Evolutionary conservation across 768 basidiomycete species (phyloP).

Genomic region (Tricholoma matsutake): DNA sequence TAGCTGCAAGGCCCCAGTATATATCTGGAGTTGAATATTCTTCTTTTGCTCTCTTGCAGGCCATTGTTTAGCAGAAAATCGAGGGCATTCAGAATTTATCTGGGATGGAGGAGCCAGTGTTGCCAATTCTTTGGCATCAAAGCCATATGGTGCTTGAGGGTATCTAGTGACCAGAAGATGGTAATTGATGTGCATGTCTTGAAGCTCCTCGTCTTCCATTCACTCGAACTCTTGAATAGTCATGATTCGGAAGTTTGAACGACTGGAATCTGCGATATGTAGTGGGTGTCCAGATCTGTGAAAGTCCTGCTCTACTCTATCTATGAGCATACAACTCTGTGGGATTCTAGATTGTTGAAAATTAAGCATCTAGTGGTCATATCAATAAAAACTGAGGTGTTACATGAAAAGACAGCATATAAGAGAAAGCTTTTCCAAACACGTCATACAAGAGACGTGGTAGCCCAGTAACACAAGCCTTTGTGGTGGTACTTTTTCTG

Average conservation of each 20-base stretch:
- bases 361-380: not conserved
- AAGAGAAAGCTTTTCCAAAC: not conserved
- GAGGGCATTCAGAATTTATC: too few relatives aligned
- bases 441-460: not conserved
- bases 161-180: too few relatives aligned
- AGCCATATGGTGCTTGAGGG: too few relatives aligned
- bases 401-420: not conserved
- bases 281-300: not conserved
- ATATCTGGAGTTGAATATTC: too few relatives aligned
- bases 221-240: not conserved
- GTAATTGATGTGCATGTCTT: not conserved
- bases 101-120: too few relatives aligned
- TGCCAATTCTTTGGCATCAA: too few relatives aligned
- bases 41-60: too few relatives aligned
- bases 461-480: not conserved
- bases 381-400: not conserved
- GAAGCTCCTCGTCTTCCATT: not conserved
- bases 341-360: not conserved
- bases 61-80: too few relatives aligned
- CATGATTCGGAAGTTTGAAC: not conserved
- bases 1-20: too few relatives aligned
- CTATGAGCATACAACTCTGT: not conserved
- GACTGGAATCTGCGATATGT: not conserved
- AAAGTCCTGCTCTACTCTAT: not conserved
- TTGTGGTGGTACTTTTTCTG: not conserved